Percentiles rank a stretch among this genome's conserved stretches.
These are phyloP conservation scores for Waltiozyma sp. DNA, from an alignment of 1,139 yeast species.

Conservation along the genomic window DNA sequence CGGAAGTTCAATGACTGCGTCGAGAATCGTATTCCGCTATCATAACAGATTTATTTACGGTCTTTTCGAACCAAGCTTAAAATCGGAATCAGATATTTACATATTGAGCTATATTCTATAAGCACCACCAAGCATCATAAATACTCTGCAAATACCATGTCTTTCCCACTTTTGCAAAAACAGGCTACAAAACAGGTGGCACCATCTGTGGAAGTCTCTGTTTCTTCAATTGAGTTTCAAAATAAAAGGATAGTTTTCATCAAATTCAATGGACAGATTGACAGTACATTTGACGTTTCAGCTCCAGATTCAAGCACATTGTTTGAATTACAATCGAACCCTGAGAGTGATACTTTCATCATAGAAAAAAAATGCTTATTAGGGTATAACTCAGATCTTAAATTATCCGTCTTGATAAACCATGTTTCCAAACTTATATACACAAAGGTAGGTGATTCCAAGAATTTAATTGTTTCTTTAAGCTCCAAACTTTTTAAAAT, in stretches of 20 bases:
- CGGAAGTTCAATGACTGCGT: too few species aligned
- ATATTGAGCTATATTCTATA: too few species aligned
- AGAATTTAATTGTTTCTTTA: slow-evolving; percentile 26
- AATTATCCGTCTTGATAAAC: slow-evolving; percentile 23
- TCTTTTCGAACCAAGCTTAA: too few species aligned
- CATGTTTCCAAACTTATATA: slow-evolving; percentile 25
- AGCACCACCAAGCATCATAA: too few species aligned
- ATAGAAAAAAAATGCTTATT: slow-evolving; percentile 17
- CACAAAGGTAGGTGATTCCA: slow-evolving; percentile 10
- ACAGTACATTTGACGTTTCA: slow-evolving; percentile 25
- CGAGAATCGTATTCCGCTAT: too few species aligned
- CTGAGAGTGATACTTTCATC: slow-evolving; percentile 7
- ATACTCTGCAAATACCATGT: neutral
- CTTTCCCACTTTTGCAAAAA: neutral
- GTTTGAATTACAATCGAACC: slow-evolving; percentile 5
- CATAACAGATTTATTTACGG: too few species aligned
- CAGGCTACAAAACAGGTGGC: neutral
- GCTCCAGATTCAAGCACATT: slow-evolving; percentile 18
- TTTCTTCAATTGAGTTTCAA: slow-evolving; percentile 21
- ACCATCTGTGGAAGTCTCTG: slow-evolving; percentile 10
- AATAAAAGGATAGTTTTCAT: slow-evolving; percentile 22
- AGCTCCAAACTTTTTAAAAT: slow-evolving; percentile 29
- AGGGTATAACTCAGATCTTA: slow-evolving; percentile 22
- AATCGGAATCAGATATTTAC: too few species aligned
- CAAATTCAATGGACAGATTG: slow-evolving; percentile 25